Base-by-base conservation (phyloP, 225 moss, liverwort and hornwort genomes). In the Lunularia cruciata region DNA sequence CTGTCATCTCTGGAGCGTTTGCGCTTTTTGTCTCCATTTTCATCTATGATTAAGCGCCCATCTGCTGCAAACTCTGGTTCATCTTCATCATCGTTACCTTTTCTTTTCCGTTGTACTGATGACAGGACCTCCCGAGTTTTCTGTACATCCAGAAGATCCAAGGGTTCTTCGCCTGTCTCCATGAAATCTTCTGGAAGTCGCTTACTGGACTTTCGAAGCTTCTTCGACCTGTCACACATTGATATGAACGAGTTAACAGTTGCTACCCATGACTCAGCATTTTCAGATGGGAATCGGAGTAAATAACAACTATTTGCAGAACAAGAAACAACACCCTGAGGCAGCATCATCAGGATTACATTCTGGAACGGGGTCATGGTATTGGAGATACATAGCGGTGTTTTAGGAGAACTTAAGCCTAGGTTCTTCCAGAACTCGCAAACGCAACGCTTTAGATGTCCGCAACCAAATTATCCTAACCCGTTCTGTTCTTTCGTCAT, bases 21-120 rank as follows among this genome's bases (percentile, higher is more conserved):
- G 39, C 75, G 70, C 28, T 71, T 79, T 38, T 49, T 86, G 40
- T 98, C 93, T 31, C 83, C 90, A 20, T 85, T 91, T 67, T 93
- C 93, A 57, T 89, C 89, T n/a, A 98, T 85, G 60, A 98, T 98
- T 39, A 98, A 80, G 77, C 91, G 89, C 0, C 98, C 98, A 67
- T 98, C 98, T 73, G 81, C 67, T 45, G 87, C 86, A 31, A 88
- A 90, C 31, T 98, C 85, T 31, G 86, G 70, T 61, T 92, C 98
- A 55, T 91, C 88, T 40, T 83, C 88, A 58, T 88, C 87, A 54
- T 89, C 90, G 16, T 86, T 75, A 46, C 57, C 77, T 65, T 74
- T 73, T 58, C 83, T 83, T 35, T 68, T 47, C 34, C 86, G 82
- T 56, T 82, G 89, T 25, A 85, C 78, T 6, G 80, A 89, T 65